These are phyloP conservation scores for Kalmusia sp. DNA, from an alignment of 2,329 filamentous ascomycete genomes.

Conservation along the genomic window DNA sequence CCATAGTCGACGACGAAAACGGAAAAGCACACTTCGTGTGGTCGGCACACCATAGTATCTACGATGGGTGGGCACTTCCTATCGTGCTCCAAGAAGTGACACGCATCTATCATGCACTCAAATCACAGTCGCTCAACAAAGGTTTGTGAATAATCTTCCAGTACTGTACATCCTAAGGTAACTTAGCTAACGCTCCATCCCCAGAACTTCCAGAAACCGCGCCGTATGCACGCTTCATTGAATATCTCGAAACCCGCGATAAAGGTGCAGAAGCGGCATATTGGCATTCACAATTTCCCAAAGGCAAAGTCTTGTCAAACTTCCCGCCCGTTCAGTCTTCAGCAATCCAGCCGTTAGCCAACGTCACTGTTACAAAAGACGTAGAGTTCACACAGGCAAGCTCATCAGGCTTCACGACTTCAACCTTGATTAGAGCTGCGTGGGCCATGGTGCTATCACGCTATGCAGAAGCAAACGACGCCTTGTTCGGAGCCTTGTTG, in stretches of 20 bases:
- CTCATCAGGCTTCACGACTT: slow-evolving; percentile 1
- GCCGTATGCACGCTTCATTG: background rate
- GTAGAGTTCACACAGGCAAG: background rate
- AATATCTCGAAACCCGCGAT: background rate
- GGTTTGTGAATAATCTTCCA: too few species aligned
- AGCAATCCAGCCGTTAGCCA: background rate
- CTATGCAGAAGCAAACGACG: slow-evolving; percentile 13
- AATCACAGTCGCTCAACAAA: too few species aligned
- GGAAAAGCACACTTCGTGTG: slow-evolving; percentile 23
- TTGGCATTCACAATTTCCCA: background rate
- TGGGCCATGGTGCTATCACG: slow-evolving; percentile 11
- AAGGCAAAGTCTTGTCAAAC: background rate
- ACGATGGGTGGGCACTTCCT: slow-evolving; percentile 26
- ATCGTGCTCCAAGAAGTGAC: background rate
- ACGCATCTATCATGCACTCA: slow-evolving; percentile 4
- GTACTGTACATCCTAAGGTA: too few species aligned
- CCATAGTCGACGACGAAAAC: slow-evolving; percentile 7
- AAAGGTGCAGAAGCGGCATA: background rate
- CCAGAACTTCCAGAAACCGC: too few species aligned
- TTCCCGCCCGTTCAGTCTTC: slow-evolving; percentile 10
- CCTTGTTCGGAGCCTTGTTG: slow-evolving; percentile 15
- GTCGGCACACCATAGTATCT: slow-evolving; percentile 32
- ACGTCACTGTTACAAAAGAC: background rate
- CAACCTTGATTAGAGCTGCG: slow-evolving; percentile 12
- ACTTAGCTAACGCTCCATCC: too few species aligned